Percentiles rank a stretch among this genome's conserved stretches.
These are phyloP conservation scores for Suhomyces guaymorum DNA, from an alignment of 1,139 yeast genomes.

Conservation along the genomic window DNA sequence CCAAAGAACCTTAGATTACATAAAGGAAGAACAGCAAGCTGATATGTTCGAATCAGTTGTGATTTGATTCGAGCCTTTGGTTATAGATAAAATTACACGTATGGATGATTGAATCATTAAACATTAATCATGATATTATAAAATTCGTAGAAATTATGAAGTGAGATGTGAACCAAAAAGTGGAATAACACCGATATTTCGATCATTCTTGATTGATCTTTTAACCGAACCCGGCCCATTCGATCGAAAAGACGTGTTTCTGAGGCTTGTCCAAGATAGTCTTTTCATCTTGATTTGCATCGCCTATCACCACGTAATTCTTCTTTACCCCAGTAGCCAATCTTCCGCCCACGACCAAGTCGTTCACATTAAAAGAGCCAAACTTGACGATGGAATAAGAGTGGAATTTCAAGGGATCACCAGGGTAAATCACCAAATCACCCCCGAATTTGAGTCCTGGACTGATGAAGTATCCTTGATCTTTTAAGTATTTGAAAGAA, in stretches of 20 bases:
- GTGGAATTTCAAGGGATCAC: constrained; percentile 89
- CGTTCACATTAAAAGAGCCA: constrained; percentile 50
- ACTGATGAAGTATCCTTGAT: constrained; percentile 54
- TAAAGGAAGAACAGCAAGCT: constrained; percentile 63
- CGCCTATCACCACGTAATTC: constrained; percentile 68
- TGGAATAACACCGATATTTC: no score
- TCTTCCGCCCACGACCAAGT: constrained; percentile 79
- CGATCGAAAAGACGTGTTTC: constrained; percentile 56
- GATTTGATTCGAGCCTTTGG: constrained; percentile 1
- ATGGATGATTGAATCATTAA: no score
- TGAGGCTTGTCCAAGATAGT: constrained; percentile 14
- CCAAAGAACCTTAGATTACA: constrained; percentile 66
- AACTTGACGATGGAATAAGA: constrained; percentile 78
- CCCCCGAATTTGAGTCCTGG: constrained; percentile 95
- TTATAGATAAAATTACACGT: no score
- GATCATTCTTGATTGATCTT: no score
- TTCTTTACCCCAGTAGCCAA: constrained; percentile 92
- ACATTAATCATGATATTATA: no score
- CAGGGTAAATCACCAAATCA: constrained; percentile 85
- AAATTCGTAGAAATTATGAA: no score
- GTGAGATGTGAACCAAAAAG: no score
- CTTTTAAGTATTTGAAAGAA: constrained; percentile 39
- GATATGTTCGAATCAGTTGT: constrained; percentile 54
- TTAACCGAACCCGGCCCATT: constrained; percentile 82
- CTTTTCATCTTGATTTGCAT: constrained; percentile 14